Conservation (phyloP, 768 basidiomycete genomes). For the Mycena alexandri region DNA sequence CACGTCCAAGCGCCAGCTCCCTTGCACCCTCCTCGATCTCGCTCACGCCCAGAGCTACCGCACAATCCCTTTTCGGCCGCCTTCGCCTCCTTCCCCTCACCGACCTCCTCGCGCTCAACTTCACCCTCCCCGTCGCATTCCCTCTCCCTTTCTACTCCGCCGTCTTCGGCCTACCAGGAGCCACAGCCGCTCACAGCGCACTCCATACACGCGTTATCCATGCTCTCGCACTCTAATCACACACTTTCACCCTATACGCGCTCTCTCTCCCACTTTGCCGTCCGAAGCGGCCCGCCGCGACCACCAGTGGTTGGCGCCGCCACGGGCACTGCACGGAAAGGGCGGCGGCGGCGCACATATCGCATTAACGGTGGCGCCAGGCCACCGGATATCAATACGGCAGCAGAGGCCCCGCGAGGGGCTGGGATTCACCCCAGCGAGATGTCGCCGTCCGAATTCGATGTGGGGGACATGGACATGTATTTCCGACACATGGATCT, state of each 20-base stretch:
- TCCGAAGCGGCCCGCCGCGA: constrained; percentile 86
- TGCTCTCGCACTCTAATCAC: constrained; percentile 90
- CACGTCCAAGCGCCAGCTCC: constrained; percentile 27
- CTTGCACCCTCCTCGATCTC: constrained; percentile 31
- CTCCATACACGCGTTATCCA: constrained; percentile 87
- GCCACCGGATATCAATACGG: background rate
- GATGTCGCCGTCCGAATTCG: constrained; percentile 63
- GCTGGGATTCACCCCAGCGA: constrained; percentile 8
- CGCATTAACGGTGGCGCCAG: constrained; percentile 21
- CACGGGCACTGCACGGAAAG: constrained; percentile 26
- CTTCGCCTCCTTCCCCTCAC: constrained; percentile 33
- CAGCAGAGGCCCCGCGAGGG: background rate
- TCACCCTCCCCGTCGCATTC: constrained; percentile 38
- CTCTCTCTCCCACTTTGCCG: constrained; percentile 91
- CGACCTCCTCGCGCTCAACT: constrained; percentile 34
- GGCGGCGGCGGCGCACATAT: constrained; percentile 32
- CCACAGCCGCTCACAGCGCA: constrained; percentile 76
- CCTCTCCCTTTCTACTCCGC: constrained; percentile 38
- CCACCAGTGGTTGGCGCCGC: constrained; percentile 34
- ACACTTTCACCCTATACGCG: constrained; percentile 95
- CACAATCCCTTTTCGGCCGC: constrained; percentile 39
- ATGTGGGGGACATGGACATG: constrained; percentile 66
- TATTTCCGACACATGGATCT: constrained; percentile 58
- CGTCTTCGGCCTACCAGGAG: constrained; percentile 51
- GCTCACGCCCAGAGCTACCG: constrained; percentile 37